A percentile compares a stretch with the other conserved stretches of the same genome.
Evolutionary conservation across 306 rosid genomes (phyloP).

Genomic region (Urtica urens): DNA sequence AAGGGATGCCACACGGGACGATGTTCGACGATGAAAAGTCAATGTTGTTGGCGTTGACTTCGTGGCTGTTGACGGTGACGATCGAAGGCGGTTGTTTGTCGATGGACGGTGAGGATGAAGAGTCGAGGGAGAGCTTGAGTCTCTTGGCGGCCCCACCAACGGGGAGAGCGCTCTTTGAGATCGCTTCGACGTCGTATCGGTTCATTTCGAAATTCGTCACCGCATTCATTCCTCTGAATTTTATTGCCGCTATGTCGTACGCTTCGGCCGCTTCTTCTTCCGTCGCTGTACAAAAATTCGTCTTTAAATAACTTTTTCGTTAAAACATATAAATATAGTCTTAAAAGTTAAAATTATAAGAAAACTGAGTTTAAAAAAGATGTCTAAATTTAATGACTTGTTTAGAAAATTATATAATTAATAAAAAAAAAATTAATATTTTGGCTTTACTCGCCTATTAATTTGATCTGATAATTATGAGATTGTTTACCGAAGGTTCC

Average conservation of each 20-base stretch:
- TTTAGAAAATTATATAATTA: too few species aligned
- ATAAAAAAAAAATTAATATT: too few species aligned
- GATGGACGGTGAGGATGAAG: slow-evolving; percentile 46
- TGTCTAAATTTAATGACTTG: too few species aligned
- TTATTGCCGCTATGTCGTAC: slow-evolving; percentile 87
- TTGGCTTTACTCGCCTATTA: too few species aligned
- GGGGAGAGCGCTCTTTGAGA: slow-evolving; percentile 64
- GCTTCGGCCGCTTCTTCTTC: slow-evolving; percentile 99
- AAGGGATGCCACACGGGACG: slow-evolving; percentile 58
- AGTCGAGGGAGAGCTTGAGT: slow-evolving; percentile 57
- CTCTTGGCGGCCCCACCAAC: slow-evolving; percentile 91
- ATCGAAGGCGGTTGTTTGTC: slow-evolving; percentile 29
- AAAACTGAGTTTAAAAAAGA: neutral
- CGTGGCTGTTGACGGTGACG: slow-evolving; percentile 15
- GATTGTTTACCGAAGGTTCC: slow-evolving; percentile 92
- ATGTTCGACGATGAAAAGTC: slow-evolving; percentile 41
- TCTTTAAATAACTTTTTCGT: neutral
- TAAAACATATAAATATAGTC: neutral
- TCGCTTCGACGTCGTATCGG: slow-evolving; percentile 83
- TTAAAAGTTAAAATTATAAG: neutral
- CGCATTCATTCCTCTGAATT: slow-evolving; percentile 82
- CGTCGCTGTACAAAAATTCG: slow-evolving; percentile 35
- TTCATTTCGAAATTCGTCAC: slow-evolving; percentile 95
- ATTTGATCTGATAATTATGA: too few species aligned
- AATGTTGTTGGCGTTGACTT: slow-evolving; percentile 31